A percentile compares a stretch with the other conserved stretches of the same genome.
These are phyloP conservation scores for Eimeria falciformis DNA, from an alignment of 169 alveolate genomes.

Conservation along the genomic window DNA sequence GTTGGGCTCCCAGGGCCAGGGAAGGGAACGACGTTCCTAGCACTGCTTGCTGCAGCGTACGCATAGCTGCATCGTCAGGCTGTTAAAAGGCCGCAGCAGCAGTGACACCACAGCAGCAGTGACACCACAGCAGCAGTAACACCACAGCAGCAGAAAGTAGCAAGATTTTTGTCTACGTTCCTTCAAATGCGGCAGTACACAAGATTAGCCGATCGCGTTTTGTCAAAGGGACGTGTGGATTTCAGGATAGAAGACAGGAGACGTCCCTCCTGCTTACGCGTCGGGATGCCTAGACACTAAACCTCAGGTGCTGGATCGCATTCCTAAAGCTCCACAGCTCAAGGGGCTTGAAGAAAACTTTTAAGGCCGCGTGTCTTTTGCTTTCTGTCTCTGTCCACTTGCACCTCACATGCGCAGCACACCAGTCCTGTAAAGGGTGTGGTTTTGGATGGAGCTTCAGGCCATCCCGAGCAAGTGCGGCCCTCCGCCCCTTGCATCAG, in stretches of 20 bases:
- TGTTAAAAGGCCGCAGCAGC: not conserved
- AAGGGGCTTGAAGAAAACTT: no score
- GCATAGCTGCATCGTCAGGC: not conserved
- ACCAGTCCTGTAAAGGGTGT: not conserved
- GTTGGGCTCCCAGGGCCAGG: no score
- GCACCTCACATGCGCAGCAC: no score
- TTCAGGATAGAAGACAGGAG: not conserved
- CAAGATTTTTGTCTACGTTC: slow-evolving; percentile 95
- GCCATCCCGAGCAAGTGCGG: slow-evolving; percentile 18
- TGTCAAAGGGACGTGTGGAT: slow-evolving; percentile 17
- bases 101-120: not conserved
- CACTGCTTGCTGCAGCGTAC: no score
- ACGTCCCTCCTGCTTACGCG: slow-evolving; percentile 47
- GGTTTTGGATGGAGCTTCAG: not conserved
- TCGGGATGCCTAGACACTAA: not conserved
- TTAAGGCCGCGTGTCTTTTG: no score
- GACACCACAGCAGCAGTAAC: no score
- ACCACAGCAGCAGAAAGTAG: not conserved
- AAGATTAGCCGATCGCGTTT: slow-evolving; percentile 93
- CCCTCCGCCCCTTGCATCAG: slow-evolving; percentile 11
- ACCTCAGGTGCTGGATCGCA: not conserved
- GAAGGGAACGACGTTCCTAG: no score
- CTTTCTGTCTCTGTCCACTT: no score
- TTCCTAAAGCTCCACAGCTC: no score
- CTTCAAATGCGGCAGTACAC: slow-evolving; percentile 98